Percentiles rank a stretch among this genome's conserved stretches.
These are phyloP conservation scores for Ophiobolus disseminans DNA, from an alignment of 2,329 filamentous ascomycete species.

Conservation along the genomic window DNA sequence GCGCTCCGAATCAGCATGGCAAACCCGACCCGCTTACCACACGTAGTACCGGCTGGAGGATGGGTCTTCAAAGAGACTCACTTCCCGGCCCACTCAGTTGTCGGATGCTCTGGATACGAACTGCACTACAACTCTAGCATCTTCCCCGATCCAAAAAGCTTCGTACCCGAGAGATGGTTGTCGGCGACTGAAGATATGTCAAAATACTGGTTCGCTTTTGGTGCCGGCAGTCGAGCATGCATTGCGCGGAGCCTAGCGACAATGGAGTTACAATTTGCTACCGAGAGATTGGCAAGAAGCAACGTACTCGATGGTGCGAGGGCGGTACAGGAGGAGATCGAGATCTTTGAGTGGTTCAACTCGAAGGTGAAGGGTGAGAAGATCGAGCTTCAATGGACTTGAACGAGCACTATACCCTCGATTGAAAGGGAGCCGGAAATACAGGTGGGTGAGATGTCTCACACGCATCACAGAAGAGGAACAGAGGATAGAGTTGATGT, in stretches of 20 bases:
- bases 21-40: conserved; percentile 41
- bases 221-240: conserved; percentile 39
- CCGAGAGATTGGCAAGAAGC: conserved; percentile 52
- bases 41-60: conserved; percentile 35
- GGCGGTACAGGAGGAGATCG: conserved; percentile 51
- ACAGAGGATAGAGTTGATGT: no score
- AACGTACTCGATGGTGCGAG: conserved; percentile 56
- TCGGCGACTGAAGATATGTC: conserved; percentile 36
- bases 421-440: no score
- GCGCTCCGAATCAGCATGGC: conserved; percentile 54
- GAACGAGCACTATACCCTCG: no score
- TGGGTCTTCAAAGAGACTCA: conserved; percentile 34
- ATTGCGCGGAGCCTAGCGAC: conserved; percentile 43
- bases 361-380: conserved; percentile 58
- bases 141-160: conserved; percentile 25
- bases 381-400: conserved; percentile 49
- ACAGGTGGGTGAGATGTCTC: no score
- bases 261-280: conserved; percentile 36
- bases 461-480: no score
- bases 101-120: conserved; percentile 40
- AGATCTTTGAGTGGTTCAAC: conserved; percentile 66
- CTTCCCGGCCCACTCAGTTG: conserved; percentile 31
- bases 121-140: conserved; percentile 31
- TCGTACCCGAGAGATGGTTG: conserved; percentile 45
- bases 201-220: conserved; percentile 44